A percentile compares a stretch with the other conserved stretches of the same genome.
These are phyloP conservation scores for Eucalyptus leucophloia DNA, from an alignment of 345 rosid species.

Conservation along the genomic window DNA sequence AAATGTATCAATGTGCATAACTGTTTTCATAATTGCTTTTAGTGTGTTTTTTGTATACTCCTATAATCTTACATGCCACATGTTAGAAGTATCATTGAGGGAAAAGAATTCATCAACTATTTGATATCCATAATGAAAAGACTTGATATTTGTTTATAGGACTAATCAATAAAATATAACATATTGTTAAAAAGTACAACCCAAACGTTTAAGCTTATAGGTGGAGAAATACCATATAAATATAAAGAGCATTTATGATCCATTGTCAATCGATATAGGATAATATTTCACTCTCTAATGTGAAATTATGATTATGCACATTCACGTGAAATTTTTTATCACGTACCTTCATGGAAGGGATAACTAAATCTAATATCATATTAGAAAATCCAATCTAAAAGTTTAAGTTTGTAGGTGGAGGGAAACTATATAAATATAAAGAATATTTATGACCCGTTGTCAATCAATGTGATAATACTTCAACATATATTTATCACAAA, in stretches of 20 bases:
- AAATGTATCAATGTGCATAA: not conserved
- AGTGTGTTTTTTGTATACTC: not conserved
- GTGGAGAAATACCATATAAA: rapidly evolving
- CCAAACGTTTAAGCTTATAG: not conserved
- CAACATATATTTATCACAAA: too few species aligned
- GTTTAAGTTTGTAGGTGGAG: rapidly evolving
- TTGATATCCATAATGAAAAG: not conserved
- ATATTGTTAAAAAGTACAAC: not conserved
- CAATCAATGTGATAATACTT: too few species aligned
- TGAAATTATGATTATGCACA: too few species aligned
- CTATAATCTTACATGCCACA: not conserved
- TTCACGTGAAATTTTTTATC: too few species aligned
- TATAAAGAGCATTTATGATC: not conserved
- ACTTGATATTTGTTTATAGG: not conserved
- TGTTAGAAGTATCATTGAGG: not conserved
- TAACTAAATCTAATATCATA: rapidly evolving
- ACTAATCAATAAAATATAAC: not conserved
- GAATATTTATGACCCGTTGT: too few species aligned
- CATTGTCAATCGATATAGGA: rapidly evolving
- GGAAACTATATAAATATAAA: too few species aligned
- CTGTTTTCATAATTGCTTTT: not conserved
- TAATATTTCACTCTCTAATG: not conserved
- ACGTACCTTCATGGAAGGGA: rapidly evolving
- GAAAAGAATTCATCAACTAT: not conserved
- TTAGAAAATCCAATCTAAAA: rapidly evolving